Conservation (phyloP, 257 asterid genomes). For the Nicotiana knightiana region DNA sequence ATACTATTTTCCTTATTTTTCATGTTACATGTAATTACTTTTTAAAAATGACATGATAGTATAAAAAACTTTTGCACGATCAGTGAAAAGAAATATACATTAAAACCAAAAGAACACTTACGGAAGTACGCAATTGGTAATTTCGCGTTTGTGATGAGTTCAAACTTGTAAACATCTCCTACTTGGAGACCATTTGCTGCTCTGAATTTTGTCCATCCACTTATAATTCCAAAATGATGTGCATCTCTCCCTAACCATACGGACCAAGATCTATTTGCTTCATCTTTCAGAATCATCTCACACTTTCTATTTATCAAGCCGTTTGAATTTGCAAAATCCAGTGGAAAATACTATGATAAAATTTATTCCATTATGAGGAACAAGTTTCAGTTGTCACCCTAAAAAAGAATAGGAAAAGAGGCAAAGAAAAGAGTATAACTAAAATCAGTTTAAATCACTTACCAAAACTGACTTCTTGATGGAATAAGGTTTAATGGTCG, state of each 20-base stretch:
- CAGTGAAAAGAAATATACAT: neutral
- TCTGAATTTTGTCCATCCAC: conserved; percentile 6
- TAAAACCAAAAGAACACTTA: neutral
- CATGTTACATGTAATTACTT: no score
- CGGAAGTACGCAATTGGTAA: conserved; percentile 2
- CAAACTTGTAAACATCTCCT: conserved; percentile 16
- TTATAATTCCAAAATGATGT: neutral
- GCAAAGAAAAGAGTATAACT: neutral
- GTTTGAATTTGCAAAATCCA: neutral
- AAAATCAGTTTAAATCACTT: neutral
- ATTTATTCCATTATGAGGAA: neutral
- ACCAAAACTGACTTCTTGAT: neutral
- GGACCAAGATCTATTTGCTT: neutral
- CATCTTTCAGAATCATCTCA: neutral
- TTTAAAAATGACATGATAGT: no score
- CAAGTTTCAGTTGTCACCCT: neutral
- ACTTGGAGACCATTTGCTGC: conserved; percentile 11
- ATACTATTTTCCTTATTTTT: no score
- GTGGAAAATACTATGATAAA: neutral
- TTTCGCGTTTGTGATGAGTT: conserved; percentile 6
- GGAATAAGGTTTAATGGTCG: neutral
- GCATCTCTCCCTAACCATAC: neutral
- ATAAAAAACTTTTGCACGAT: no score
- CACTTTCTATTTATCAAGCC: neutral
- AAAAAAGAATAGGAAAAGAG: no score